Base-by-base conservation (phyloP, 305 asterid genomes). In the Andrographis paniculata region DNA sequence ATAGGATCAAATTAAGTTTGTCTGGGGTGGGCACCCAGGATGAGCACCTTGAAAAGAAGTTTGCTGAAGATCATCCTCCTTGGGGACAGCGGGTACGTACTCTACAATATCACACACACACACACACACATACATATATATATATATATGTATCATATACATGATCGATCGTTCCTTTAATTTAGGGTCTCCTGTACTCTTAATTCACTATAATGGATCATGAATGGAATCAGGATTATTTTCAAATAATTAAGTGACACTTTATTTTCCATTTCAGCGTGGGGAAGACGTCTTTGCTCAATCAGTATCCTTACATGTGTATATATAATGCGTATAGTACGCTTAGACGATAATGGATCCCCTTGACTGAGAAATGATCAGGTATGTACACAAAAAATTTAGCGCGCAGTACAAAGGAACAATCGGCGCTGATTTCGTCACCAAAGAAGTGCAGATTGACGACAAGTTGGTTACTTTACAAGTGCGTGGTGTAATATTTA, bases 11-110 rank as follows among this genome's bases (percentile, higher is more conserved):
- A n/a, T n/a, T n/a, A n/a, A n/a, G n/a, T n/a, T n/a, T n/a, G n/a
- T n/a, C n/a, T n/a, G n/a, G n/a, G 38, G 38, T 4, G 12, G n/a
- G 3, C 14, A 75, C 50, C 38, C 33, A 18, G 16, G 15, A 53
- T 18, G 33, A 45, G 3, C 72, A 45, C 58, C n/a, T 72, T 76
- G 5, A 61, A 48, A 40, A 62, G 79, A 70, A 72, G 77, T 50
- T 66, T 79, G 78, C 77, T 75, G 61, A 79, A 79, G 69, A 68
- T 79, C 75, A 79, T 79, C 63, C 77, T 79, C 61, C 80, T 75
- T 28, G 88, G 88, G 30, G 88, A 79, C 60, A 75, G 88, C 42
- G 88, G 88, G 88, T 79, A 53, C 13, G n/a, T n/a, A n/a, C n/a
- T n/a, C n/a, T n/a, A n/a, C n/a, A n/a, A n/a, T n/a, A n/a, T n/a